Conservation (phyloP, 2,329 filamentous ascomycete species). For the Fusarium tricinctum region DNA sequence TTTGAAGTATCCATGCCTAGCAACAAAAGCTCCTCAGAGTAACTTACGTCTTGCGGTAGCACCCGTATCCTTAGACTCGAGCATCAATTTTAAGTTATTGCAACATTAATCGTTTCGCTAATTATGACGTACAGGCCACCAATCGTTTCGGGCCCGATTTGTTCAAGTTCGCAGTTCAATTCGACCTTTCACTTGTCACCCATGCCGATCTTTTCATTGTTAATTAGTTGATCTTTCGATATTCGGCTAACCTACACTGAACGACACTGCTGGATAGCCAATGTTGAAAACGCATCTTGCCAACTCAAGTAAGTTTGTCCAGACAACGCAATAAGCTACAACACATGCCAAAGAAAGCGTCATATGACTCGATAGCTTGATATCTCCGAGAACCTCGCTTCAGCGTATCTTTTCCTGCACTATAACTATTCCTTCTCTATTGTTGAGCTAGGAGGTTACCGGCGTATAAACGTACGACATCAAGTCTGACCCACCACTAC, state of each 20-base stretch:
- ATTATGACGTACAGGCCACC: conserved; percentile 22
- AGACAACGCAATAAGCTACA: neutral
- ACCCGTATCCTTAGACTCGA: neutral
- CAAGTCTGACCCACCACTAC: conserved; percentile 5
- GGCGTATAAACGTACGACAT: conserved; percentile 4
- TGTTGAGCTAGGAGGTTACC: conserved; percentile 1
- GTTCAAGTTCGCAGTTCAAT: neutral
- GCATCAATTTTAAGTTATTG: too few relatives aligned
- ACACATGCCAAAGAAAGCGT: neutral
- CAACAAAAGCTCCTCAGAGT: neutral
- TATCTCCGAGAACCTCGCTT: conserved; percentile 16
- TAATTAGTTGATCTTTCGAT: conserved; percentile 11
- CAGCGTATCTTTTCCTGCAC: neutral
- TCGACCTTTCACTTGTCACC: conserved; percentile 3
- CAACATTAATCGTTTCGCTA: conserved; percentile 3
- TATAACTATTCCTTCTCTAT: neutral
- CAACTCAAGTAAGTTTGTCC: neutral
- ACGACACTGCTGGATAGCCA: conserved; percentile 14
- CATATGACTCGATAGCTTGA: neutral
- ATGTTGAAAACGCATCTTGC: neutral
- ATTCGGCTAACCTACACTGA: conserved; percentile 7
- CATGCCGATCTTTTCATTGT: conserved; percentile 26
- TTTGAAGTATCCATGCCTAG: too few relatives aligned
- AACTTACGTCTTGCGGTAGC: neutral
- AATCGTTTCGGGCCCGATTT: neutral